Evolutionary conservation across 805 yeast species (phyloP), one percentile per base, ranked within the genome.

Genomic region (Wickerhamomyces ciferrii): DNA sequence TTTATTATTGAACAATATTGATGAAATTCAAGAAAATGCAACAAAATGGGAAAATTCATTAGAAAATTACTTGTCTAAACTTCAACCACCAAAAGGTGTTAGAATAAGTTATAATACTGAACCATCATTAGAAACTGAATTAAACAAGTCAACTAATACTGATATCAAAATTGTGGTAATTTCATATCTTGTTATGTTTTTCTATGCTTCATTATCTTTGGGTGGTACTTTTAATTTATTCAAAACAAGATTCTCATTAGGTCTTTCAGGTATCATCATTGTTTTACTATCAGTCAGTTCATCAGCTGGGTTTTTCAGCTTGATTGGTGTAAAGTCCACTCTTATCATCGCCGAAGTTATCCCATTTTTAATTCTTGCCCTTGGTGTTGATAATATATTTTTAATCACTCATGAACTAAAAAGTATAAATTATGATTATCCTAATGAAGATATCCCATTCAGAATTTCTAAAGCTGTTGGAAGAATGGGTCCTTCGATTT

Each of bases 341-440:
- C 70, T 92, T 39, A 91, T 92, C 53, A 89, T 92, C 47, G 97
- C 98, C 2, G 98, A 94, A 62, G 99, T 92, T 6, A 92, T 92
- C 31, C 98, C 98, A 10, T 92, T 92, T 60, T 70, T 92, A 56
- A 86, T 92, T 14, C 71, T 92, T 48, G 99, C 99, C 0, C 83
- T 92, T 46, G 99, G 99, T n/a, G 89, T 92, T 24, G 99, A 92
- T 66, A 92, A 92, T 62, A 87, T 92, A 23, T 94, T 91, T 59
- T 69, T 92, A 53, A 79, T 92, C 19, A 84, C 89, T 1, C 91
- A 91, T 60, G 96, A 90, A 58, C 70, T 87, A 42, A 78, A 81
- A 39, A 66, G 72, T 18, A 75, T 82, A 25, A 76, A 76, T 41
- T 73, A 67, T 13, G 53, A 73, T 2, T 61, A 67, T 41, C 76